A percentile compares a stretch with the other conserved stretches of the same genome.
Evolutionary conservation across 2,329 filamentous ascomycete species (phyloP).

Genomic region (Neonectria magnoliae): DNA sequence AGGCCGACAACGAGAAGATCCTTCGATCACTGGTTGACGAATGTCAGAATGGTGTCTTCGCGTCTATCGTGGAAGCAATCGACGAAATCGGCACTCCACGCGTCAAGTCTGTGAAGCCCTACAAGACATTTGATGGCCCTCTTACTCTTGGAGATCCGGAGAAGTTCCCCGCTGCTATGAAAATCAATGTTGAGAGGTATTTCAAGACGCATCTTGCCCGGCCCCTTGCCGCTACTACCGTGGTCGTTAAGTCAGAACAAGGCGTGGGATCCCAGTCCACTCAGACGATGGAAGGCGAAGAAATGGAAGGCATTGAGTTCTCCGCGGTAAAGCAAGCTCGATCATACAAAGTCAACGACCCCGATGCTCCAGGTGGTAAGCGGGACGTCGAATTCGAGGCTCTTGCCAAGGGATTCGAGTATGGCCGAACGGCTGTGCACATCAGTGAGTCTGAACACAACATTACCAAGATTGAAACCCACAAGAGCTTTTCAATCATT

Average conservation of each 20-base stretch:
- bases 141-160: conserved; percentile 82
- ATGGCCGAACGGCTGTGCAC: conserved; percentile 89
- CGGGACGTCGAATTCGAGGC: conserved; percentile 83
- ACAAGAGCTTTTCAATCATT: conserved; percentile 79
- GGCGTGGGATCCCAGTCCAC: conserved; percentile 61
- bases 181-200: conserved; percentile 90
- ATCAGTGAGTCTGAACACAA: conserved; percentile 89
- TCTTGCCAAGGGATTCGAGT: conserved; percentile 92
- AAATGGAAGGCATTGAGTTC: conserved; percentile 65
- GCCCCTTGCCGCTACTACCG: conserved; percentile 80
- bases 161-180: conserved; percentile 78
- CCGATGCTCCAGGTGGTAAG: conserved; percentile 79
- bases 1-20: conserved; percentile 73
- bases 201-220: conserved; percentile 84
- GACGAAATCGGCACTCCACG: conserved; percentile 80
- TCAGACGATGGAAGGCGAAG: conserved; percentile 57
- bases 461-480: conserved; percentile 86
- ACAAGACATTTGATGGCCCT: conserved; percentile 80
- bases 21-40: conserved; percentile 72
- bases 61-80: conserved; percentile 88
- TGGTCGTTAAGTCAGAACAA: conserved; percentile 67
- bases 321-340: conserved; percentile 79
- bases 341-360: conserved; percentile 83
- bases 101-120: conserved; percentile 78
- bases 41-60: conserved; percentile 76